A percentile compares a stretch with the other conserved stretches of the same genome.
phyloP scores from a whole-genome alignment of 768 basidiomycete species.

The Auricularia sp. region DNA sequence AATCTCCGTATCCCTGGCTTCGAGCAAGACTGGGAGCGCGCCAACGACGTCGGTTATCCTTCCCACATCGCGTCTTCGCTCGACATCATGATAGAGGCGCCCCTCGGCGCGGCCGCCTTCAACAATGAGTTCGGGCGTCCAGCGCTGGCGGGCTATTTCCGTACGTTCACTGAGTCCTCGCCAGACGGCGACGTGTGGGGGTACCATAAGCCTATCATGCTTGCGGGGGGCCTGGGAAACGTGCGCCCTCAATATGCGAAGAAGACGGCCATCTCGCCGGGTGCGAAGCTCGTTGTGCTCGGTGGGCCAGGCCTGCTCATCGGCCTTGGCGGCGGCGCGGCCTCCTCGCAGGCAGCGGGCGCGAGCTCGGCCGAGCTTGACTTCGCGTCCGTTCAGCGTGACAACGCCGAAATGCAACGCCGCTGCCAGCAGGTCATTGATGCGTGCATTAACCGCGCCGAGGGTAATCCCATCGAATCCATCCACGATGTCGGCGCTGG shows the following conservation, averaged over 20 bases:
- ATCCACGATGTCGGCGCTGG: slow-evolving; percentile 99
- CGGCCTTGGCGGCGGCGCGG: slow-evolving; percentile 93
- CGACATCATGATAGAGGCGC: slow-evolving; percentile 96
- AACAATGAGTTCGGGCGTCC: slow-evolving; percentile 99
- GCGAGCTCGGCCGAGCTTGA: slow-evolving; percentile 87
- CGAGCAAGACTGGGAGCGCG: slow-evolving; percentile 82
- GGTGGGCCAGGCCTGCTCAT: slow-evolving; percentile 96
- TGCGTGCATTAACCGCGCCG: slow-evolving; percentile 57
- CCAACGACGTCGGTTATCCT: slow-evolving; percentile 78
- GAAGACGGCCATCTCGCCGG: slow-evolving; percentile 68
- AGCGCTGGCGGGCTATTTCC: slow-evolving; percentile 86
- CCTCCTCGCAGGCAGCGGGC: slow-evolving; percentile 87
- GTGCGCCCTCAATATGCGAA: slow-evolving; percentile 75
- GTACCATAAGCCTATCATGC: slow-evolving; percentile 99
- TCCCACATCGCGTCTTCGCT: slow-evolving; percentile 84
- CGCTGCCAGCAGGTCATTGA: slow-evolving; percentile 97
- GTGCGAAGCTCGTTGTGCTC: slow-evolving; percentile 82
- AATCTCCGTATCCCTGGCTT: slow-evolving; percentile 89
- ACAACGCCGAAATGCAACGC: slow-evolving; percentile 97
- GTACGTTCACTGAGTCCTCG: slow-evolving; percentile 81
- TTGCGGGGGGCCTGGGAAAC: slow-evolving; percentile 93
- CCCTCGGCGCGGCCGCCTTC: slow-evolving; percentile 89
- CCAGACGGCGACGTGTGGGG: slow-evolving; percentile 69
- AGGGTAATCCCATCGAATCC: slow-evolving; percentile 76
- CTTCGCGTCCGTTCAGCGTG: slow-evolving; percentile 95